Conservation (phyloP, 345 rosid species). For the Erysimum cheiranthoides region DNA sequence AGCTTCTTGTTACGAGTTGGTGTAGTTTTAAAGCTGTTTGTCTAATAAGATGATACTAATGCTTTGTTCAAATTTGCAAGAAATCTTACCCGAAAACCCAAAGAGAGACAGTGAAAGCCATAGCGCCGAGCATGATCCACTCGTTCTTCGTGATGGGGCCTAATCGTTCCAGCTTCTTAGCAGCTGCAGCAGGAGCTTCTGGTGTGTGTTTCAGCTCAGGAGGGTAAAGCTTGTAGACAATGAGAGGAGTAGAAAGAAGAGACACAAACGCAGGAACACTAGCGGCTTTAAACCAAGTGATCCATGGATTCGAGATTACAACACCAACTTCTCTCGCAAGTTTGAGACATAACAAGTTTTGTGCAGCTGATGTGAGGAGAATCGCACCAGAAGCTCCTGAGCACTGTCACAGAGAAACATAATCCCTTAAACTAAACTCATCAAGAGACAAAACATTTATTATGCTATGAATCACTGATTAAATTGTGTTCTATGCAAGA, state of each 20-base stretch:
- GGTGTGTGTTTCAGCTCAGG: slow-evolving; percentile 94
- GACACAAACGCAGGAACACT: slow-evolving; percentile 79
- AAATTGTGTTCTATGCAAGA: no score
- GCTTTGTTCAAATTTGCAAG: slow-evolving; percentile 1
- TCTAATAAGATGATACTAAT: background rate
- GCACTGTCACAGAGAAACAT: slow-evolving; percentile 61
- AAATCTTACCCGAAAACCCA: slow-evolving; percentile 84
- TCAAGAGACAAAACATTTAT: background rate
- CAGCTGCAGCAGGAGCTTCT: slow-evolving; percentile 93
- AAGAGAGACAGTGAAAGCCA: slow-evolving; percentile 88
- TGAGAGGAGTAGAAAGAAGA: slow-evolving; percentile 75
- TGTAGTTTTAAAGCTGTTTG: background rate
- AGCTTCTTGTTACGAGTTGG: background rate
- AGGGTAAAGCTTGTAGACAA: slow-evolving; percentile 86
- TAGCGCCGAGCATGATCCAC: slow-evolving; percentile 85
- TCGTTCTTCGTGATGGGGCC: slow-evolving; percentile 85
- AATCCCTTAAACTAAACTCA: background rate
- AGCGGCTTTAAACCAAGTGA: slow-evolving; percentile 93
- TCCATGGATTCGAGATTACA: slow-evolving; percentile 77
- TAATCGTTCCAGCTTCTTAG: slow-evolving; percentile 73
- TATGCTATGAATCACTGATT: no score
- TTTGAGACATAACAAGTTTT: slow-evolving; percentile 90
- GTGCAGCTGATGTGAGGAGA: slow-evolving; percentile 94
- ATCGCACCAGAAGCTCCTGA: slow-evolving; percentile 86
- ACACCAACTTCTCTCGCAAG: slow-evolving; percentile 95